phyloP scores from a whole-genome alignment of 1,284 basidiomycete genomes.

The Rhodofomes roseus region DNA sequence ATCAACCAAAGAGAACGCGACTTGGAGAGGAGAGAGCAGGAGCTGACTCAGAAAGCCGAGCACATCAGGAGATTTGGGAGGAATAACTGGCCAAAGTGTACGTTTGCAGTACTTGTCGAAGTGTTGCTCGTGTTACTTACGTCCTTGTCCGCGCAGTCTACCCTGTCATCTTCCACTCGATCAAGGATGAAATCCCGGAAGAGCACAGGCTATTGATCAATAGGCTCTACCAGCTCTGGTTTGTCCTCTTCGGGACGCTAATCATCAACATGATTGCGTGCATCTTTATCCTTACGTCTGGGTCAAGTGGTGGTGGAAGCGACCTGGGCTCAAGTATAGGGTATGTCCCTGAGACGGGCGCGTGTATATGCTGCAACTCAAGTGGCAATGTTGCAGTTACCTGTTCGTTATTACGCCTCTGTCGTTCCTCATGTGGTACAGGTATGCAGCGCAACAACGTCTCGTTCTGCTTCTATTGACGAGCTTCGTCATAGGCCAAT shows the following conservation, averaged over 20 bases:
- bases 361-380: neutral
- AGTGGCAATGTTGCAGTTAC: constrained; percentile 53
- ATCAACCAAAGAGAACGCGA: constrained; percentile 74
- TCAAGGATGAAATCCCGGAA: constrained; percentile 85
- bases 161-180: constrained; percentile 92
- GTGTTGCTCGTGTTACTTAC: constrained; percentile 7
- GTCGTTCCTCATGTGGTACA: constrained; percentile 92
- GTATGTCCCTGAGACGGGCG: constrained; percentile 36
- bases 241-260: constrained; percentile 75
- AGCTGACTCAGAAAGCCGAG: constrained; percentile 64
- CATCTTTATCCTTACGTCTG: constrained; percentile 80
- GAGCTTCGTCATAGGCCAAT: constrained; percentile 60
- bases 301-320: constrained; percentile 72
- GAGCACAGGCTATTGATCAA: constrained; percentile 77
- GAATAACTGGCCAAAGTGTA: constrained; percentile 89
- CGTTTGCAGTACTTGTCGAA: constrained; percentile 27
- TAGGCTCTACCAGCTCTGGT: constrained; percentile 86
- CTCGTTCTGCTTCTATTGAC: neutral
- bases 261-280: constrained; percentile 90
- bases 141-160: constrained; percentile 57
- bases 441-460: constrained; percentile 39
- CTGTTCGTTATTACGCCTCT: constrained; percentile 75
- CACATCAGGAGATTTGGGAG: constrained; percentile 77
- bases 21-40: constrained; percentile 72
- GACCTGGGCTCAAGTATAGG: constrained; percentile 80